Base-by-base conservation (phyloP, 2,329 filamentous ascomycete species). In the Hymenoscyphus repandus region DNA sequence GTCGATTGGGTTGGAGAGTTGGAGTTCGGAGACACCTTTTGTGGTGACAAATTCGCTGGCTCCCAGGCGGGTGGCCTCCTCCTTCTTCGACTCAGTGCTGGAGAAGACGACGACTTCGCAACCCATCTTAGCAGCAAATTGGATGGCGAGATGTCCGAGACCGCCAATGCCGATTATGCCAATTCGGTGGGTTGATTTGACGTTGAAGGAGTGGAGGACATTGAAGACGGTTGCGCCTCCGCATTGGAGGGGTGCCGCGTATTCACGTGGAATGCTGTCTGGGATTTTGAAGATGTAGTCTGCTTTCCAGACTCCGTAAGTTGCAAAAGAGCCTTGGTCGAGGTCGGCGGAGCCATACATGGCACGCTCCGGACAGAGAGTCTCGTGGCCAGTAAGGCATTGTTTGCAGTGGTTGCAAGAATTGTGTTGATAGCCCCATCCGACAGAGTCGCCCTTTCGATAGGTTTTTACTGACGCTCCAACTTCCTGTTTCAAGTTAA, bases 61-160 rank as follows among this genome's bases (percentile, higher is more conserved):
- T 11, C 83, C 82, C 2, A 86, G 70, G 47, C 69, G 68, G 62
- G 76, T 64, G 0, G 82, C 80, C 64, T 86, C 82, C 0, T 80
- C 77, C 64, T 78, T 78, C 73, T 89, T 89, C 61, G 69, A 72
- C 50, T 83, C 78, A 2, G 74, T 76, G 7, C 74, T 71, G 1
- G 76, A 80, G 64, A 84, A 77, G 9, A 82, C 80, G 39, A 79
- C 72, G 13, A 83, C 76, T 31, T 77, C 69, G 62, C 74, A 80
- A 10, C 81, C 81, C 79, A 83, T 82, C 67, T 80, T 80, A 3
- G 74, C 68, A 0, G 80, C 80, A 59, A 81, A 84, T 58, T 83
- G 78, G 49, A 85, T 80, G 5, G 80, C 81, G 37, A 84, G 65
- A 62, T 85, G 81, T 1, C 81, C 81, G 2, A 84, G 69, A 30